Evolutionary conservation across 1,284 basidiomycete genomes (phyloP), one percentile per base, ranked within the genome.

Genomic region (Vanrija sp.): DNA sequence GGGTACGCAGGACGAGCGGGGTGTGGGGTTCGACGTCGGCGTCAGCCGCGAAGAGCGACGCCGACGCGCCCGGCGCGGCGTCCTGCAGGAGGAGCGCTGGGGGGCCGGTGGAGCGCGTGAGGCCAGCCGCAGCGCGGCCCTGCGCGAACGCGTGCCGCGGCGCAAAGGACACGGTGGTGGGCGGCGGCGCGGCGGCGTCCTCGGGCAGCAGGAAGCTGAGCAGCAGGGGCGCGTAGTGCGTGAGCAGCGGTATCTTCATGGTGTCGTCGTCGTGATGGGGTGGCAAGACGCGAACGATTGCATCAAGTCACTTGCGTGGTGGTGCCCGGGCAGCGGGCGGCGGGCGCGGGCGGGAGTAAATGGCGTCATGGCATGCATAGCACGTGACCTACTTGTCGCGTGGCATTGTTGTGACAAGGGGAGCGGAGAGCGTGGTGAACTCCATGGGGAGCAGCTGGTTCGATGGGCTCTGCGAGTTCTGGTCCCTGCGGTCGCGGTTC

Each of bases 131-230:
- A 23, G 58, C 25, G 45, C 39, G 50, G 23, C 49, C 49, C 49
- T 69, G 68, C 3, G 58, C 52, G 51, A 67, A 65, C 5, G 71
- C 69, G 54, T 70, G 69, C 21, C 67, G 61, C 9, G 71, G 65
- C 18, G 51, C 43, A 44, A 73, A 69, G 10, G 65, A 8, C 5
- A 28, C 18, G n/a, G 18, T 19, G 4, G 28, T 10, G 1, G 51
- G 38, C 5, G 10, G 4, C 23, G 12, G 42, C 44, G 23, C 26
- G 6, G 43, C 14, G 4, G 2, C 25, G 43, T 45, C 14, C 2
- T 19, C 5, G 15, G 34, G 34, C 12, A 34, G 34, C 10, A 34
- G 34, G 34, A 12, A 34, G 34, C 34, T 15, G 12, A 34, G 34
- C 34, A 42, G 40, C n/a, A 42, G 40, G n/a, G 40, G 19, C n/a